These are phyloP conservation scores for Thalassiosira hispida DNA, from an alignment of 352 stramenopile species.

Conservation along the genomic window DNA sequence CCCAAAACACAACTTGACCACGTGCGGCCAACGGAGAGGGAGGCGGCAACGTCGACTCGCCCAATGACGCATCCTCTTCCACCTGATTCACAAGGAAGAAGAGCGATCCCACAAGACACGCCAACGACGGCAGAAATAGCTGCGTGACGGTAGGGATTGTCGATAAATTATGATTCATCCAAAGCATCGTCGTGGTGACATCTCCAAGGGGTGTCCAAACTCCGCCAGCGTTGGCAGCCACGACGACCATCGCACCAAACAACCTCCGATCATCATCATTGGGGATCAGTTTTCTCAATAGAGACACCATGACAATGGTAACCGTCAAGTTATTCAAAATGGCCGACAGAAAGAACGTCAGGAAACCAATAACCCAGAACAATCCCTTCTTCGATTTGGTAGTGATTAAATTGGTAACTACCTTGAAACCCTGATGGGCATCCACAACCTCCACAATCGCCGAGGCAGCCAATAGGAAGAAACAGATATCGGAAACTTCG, in stretches of 20 bases:
- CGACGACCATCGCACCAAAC: slow-evolving; percentile 87
- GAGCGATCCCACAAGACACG: slow-evolving; percentile 81
- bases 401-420: slow-evolving; percentile 86
- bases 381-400: slow-evolving; percentile 85
- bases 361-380: slow-evolving; percentile 86
- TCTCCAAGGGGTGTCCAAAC: slow-evolving; percentile 88
- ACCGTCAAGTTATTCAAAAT: slow-evolving; percentile 88
- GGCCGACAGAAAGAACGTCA: slow-evolving; percentile 86
- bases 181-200: slow-evolving; percentile 89
- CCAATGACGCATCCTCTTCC: slow-evolving; percentile 72
- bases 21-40: slow-evolving; percentile 73
- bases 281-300: slow-evolving; percentile 85
- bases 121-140: slow-evolving; percentile 83
- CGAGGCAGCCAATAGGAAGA: slow-evolving; percentile 87
- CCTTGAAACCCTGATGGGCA: slow-evolving; percentile 87
- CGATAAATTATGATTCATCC: slow-evolving; percentile 86
- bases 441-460: slow-evolving; percentile 88
- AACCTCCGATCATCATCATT: slow-evolving; percentile 80
- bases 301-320: slow-evolving; percentile 87
- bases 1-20: slow-evolving; percentile 83
- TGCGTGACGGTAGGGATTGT: slow-evolving; percentile 84
- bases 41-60: slow-evolving; percentile 55
- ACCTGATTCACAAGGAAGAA: slow-evolving; percentile 81
- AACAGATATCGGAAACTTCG: slow-evolving; percentile 88
- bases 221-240: slow-evolving; percentile 86